These are phyloP conservation scores for Sphaerostilbella broomeana DNA, from an alignment of 2,329 filamentous ascomycete species.

Conservation along the genomic window DNA sequence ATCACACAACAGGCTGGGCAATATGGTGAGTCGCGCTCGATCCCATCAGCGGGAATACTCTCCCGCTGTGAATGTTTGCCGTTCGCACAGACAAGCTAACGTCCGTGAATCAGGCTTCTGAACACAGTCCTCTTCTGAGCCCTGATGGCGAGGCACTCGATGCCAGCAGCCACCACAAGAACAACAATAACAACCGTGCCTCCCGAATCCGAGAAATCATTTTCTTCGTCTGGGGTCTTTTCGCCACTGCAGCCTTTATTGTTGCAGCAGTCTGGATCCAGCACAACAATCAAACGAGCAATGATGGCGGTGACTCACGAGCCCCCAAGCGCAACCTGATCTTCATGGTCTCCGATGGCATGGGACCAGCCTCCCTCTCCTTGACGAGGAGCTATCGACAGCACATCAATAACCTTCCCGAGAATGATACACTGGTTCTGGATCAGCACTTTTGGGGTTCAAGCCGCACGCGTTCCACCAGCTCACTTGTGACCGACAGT, in stretches of 20 bases:
- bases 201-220: conserved; percentile 60
- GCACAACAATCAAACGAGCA: conserved; percentile 54
- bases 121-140: conserved; percentile 38
- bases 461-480: conserved; percentile 77
- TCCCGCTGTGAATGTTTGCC: background rate
- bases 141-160: conserved; percentile 27
- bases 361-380: conserved; percentile 88
- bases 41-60: background rate
- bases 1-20: conserved; percentile 5
- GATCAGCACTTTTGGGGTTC: conserved; percentile 88
- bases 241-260: conserved; percentile 73
- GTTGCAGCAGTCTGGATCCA: conserved; percentile 72
- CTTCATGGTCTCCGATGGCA: conserved; percentile 99
- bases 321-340: conserved; percentile 81
- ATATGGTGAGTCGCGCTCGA: conserved; percentile 2
- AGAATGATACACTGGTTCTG: conserved; percentile 67
- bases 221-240: conserved; percentile 73
- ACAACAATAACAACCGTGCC: conserved; percentile 22
- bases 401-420: conserved; percentile 63
- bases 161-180: conserved; percentile 17
- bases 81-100: conserved; percentile 1
- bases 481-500: conserved; percentile 84
- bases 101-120: conserved; percentile 28
- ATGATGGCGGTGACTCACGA: conserved; percentile 28
- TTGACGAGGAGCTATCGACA: conserved; percentile 85